Conservation (phyloP, 768 basidiomycete species). For the Leccinum aurantiacum region DNA sequence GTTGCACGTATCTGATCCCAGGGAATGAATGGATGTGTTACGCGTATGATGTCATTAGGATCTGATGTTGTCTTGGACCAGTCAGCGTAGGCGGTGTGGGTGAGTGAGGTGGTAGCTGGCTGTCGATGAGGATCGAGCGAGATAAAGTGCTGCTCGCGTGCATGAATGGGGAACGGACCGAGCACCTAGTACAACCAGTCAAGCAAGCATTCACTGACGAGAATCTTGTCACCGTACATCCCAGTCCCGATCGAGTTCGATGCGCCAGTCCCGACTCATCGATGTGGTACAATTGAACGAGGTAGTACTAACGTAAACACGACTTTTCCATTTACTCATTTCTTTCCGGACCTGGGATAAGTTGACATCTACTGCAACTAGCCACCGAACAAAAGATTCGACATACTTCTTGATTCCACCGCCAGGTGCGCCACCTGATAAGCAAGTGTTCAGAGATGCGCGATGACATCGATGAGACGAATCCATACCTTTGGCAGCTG, state of each 20-base stretch:
- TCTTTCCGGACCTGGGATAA: constrained; percentile 63
- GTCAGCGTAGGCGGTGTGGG: constrained; percentile 42
- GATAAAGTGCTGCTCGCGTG: constrained; percentile 81
- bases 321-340: constrained; percentile 38
- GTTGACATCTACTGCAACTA: constrained; percentile 8
- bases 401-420: constrained; percentile 87
- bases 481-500: constrained; percentile 33
- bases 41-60: constrained; percentile 47
- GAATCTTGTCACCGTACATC: constrained; percentile 17
- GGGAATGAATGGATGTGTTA: constrained; percentile 68
- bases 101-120: constrained; percentile 53
- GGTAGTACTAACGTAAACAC: background rate
- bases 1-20: constrained; percentile 66
- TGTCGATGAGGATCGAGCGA: constrained; percentile 45
- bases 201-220: background rate
- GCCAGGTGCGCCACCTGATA: constrained; percentile 63
- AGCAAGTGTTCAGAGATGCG: constrained; percentile 1
- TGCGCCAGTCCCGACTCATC: constrained; percentile 20
- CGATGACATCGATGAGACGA: constrained; percentile 3
- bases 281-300: background rate
- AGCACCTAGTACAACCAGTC: constrained; percentile 54
- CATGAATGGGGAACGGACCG: constrained; percentile 82
- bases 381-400: constrained; percentile 1
- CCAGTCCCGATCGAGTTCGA: constrained; percentile 30
- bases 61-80: constrained; percentile 53